A percentile compares a stretch with the other conserved stretches of the same genome.
These are phyloP conservation scores for Porpolomopsis calyptriformis DNA, from an alignment of 768 basidiomycete species.

Conservation along the genomic window DNA sequence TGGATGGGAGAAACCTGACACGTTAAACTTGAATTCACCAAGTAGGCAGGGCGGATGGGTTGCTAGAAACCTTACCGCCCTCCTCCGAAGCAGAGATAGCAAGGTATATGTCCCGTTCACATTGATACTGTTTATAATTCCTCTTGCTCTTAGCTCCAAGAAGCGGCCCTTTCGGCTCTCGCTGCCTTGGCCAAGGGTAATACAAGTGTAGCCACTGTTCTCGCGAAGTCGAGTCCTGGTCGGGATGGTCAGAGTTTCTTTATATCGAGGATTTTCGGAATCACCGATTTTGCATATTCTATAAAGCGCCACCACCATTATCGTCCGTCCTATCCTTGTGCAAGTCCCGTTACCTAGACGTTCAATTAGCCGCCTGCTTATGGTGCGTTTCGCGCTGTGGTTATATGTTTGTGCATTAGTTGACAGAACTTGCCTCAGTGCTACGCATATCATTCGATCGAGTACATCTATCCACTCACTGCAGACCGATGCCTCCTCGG, in stretches of 20 bases:
- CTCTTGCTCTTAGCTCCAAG: constrained; percentile 39
- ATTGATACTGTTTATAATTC: background rate
- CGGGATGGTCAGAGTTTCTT: constrained; percentile 22
- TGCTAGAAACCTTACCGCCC: constrained; percentile 35
- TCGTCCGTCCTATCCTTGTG: constrained; percentile 37
- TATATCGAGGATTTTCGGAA: background rate
- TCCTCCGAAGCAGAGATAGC: constrained; percentile 40
- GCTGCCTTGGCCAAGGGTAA: constrained; percentile 62
- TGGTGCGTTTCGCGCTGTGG: constrained; percentile 35
- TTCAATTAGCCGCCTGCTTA: constrained; percentile 60
- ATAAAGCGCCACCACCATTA: constrained; percentile 31
- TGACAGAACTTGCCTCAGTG: constrained; percentile 25
- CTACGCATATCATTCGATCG: constrained; percentile 53
- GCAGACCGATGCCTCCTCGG: constrained; percentile 31
- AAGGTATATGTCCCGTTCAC: constrained; percentile 31
- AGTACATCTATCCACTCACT: constrained; percentile 20
- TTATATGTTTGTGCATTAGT: background rate
- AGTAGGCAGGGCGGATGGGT: constrained; percentile 50
- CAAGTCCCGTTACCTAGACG: constrained; percentile 48
- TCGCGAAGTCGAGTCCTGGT: constrained; percentile 36
- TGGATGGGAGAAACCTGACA: constrained; percentile 62
- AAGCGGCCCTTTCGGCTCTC: constrained; percentile 53
- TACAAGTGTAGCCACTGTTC: constrained; percentile 34
- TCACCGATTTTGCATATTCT: background rate
- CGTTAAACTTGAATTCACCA: constrained; percentile 27